Percentiles rank a stretch among this genome's conserved stretches.
Evolutionary conservation across 257 asterid genomes (phyloP).

Genomic region (Eucommia ulmoides): DNA sequence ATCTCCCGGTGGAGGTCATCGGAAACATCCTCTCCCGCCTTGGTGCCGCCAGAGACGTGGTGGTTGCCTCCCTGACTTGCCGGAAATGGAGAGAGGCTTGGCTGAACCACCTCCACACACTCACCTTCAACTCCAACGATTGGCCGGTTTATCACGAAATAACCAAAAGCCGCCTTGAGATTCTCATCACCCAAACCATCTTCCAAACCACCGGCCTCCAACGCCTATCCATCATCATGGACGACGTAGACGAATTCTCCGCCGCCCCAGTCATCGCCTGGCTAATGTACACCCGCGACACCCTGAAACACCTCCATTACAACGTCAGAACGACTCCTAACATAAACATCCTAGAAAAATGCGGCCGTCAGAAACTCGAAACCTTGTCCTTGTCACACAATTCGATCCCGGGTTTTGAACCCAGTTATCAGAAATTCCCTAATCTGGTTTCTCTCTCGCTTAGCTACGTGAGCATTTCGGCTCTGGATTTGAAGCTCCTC

Average conservation of each 20-base stretch:
- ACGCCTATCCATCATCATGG: not conserved
- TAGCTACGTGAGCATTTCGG: constrained; percentile 69
- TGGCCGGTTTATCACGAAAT: constrained; percentile 2
- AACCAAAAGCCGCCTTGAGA: not conserved
- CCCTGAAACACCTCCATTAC: constrained; percentile 55
- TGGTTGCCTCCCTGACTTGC: constrained; percentile 8
- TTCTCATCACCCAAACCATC: constrained; percentile 1
- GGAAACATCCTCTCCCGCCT: constrained; percentile 8
- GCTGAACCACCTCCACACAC: constrained; percentile 4
- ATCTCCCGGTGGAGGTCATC: constrained; percentile 6
- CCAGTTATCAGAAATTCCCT: constrained; percentile 69
- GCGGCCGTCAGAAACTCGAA: constrained; percentile 83
- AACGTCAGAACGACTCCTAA: constrained; percentile 69
- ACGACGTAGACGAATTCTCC: not conserved
- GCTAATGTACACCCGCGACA: constrained; percentile 5
- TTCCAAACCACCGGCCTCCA: constrained; percentile 6
- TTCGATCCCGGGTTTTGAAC: constrained; percentile 69
- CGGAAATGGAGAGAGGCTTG: constrained; percentile 6
- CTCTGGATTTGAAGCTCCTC: constrained; percentile 65
- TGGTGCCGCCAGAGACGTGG: constrained; percentile 6
- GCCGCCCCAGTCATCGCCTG: constrained; percentile 3
- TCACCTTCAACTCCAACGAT: constrained; percentile 5
- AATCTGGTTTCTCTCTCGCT: constrained; percentile 53
- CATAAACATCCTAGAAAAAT: constrained; percentile 75
- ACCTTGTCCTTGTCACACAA: constrained; percentile 68